phyloP scores from a whole-genome alignment of 345 rosid species.

The Durio zibethinus region DNA sequence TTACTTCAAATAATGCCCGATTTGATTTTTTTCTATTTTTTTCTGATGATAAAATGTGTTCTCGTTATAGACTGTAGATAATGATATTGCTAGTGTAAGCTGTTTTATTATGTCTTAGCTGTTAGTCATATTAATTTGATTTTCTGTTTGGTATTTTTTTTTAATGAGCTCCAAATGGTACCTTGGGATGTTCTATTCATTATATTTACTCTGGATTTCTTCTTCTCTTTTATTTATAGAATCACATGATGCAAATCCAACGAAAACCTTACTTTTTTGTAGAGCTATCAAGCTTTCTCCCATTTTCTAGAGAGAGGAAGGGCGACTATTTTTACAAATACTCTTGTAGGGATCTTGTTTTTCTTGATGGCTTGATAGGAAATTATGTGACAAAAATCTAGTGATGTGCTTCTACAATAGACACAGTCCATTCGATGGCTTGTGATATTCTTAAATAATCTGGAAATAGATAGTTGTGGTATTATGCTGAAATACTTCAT shows the following conservation, averaged over 20 bases:
- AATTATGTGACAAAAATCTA: not conserved
- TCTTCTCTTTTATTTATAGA: not conserved
- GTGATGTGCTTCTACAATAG: too few species aligned
- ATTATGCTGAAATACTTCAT: not conserved
- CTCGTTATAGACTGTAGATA: too few species aligned
- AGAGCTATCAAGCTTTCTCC: not conserved
- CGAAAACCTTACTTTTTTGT: not conserved
- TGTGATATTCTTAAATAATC: not conserved
- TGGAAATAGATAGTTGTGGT: not conserved
- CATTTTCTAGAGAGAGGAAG: not conserved
- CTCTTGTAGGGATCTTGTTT: not conserved
- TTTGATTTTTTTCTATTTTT: too few species aligned
- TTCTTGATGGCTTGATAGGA: not conserved
- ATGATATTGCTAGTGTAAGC: not conserved
- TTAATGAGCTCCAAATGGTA: not conserved
- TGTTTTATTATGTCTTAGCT: not conserved
- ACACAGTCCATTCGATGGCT: not conserved
- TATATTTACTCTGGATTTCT: not conserved
- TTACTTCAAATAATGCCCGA: too few species aligned
- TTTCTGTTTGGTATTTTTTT: not conserved
- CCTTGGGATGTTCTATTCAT: not conserved
- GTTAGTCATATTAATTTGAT: not conserved
- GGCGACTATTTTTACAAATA: not conserved
- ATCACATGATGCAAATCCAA: not conserved
- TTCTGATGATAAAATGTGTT: too few species aligned